Base-by-base conservation (phyloP, 306 rosid species). In the Citrullus mucosospermus region DNA sequence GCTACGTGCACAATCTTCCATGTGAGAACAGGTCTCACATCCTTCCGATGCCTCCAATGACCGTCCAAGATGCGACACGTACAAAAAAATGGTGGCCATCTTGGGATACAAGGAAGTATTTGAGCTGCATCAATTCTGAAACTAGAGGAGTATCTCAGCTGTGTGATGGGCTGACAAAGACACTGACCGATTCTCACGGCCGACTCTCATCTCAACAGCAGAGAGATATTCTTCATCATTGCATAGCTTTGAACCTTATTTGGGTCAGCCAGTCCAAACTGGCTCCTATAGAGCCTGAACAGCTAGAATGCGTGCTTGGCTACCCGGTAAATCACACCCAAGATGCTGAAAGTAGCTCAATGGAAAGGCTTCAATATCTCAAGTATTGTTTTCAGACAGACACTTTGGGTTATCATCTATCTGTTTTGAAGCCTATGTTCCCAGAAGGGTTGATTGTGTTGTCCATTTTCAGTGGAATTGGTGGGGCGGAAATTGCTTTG, bases 1-100 rank as follows among this genome's bases (percentile, higher is more conserved):
- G 97, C 11, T 92, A 95, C 55, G 78, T 91, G 58, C 98, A 95
- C 88, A 95, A 95, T 81, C 98, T 95, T 83, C 96, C 98, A 32
- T 78, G 83, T 38, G 93, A 84, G 81, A 87, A 87, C 80, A 90
- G 98, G 81, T 86, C 78, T 79, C 89, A 79, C 78, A 81, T 95
- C 71, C 82, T 79, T 79, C 96, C 94, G 8, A 80, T 59, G 78
- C 76, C 97, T 22, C 89, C 92, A 3, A 85, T 91, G 96, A 92
- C 93, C 20, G 84, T 95, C 8, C 87, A 84, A 79, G 97, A 95
- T 4, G 91, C 85, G 46, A 80, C 92, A 58, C 78, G 68, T 54
- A 78, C 92, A 53, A 92, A 85, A 81, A 90, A 89, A 82, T 89
- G 96, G 92, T 95, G 97, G 98, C 97, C 98, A 13, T 79, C 90